Base-by-base conservation (phyloP, 371 early-diverging fungal genomes). In the Mortierella polycephala region DNA sequence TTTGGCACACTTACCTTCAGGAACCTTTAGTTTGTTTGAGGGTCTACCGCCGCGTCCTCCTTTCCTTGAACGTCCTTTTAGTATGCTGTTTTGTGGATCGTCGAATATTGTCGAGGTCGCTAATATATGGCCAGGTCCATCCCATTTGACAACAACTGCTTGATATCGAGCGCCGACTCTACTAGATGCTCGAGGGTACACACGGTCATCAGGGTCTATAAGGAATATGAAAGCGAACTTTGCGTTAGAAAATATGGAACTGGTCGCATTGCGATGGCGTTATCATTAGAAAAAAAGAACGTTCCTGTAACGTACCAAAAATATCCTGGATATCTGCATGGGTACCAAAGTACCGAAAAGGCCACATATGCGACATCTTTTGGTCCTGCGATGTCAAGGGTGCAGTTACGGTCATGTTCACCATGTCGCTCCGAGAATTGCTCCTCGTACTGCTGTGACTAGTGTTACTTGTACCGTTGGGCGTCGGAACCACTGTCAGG, bases 271-370 rank as follows among this genome's bases (percentile, higher is more conserved):
- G 30, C 4, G 4, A 30, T 30, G 30, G 30, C 30, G 30, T 30
- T 30, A 4, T 30, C 30, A 30, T 30, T 30, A 4, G 30, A 30
- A 30, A 30, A 4, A 30, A 5, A 11, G 14, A 45, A 14, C 37
- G 12, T 2, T 21, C 20, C 0, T 5, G 0, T 9, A 14, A 1
- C 60, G 73, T 87, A 86, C 91, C 90, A 60, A 92, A 77, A 41
- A 92, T 87, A 49, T 91, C 93, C 16, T 86, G 83, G 23, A 90
- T 83, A 59, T 91, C 85, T 5, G 91, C 89, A 67, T 93, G 87
- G 5, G 90, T 83, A n/a, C 95, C 95, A 85, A 94, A 94, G 67
- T 96, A 96, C 11, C 95, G 87, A 71, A 91, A 96, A 11, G 96
- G 96, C 93, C 93, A 96, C 87, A 90, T 84, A 52, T 88, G 82